Evolutionary conservation across 2,329 filamentous ascomycete species (phyloP).

Genomic region (Nigrospora oryzae): DNA sequence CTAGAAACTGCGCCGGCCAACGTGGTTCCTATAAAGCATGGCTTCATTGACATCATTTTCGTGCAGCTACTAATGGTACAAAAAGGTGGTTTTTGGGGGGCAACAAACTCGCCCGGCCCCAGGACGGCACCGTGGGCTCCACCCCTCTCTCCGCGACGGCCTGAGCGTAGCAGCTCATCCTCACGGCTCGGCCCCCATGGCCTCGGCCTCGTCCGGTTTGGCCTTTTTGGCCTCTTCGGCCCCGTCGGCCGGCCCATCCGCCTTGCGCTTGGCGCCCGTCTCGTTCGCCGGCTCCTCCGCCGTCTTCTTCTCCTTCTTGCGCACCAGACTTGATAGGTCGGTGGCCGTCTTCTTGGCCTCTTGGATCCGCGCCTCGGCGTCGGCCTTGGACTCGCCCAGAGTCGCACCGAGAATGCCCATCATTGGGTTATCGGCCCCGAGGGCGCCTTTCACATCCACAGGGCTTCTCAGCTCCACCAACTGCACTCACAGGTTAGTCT

Average conservation of each 20-base stretch:
- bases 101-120: no score
- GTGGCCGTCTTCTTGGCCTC: constrained; percentile 68
- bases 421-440: constrained; percentile 39
- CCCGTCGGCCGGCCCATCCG: constrained; percentile 22
- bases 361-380: constrained; percentile 56
- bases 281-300: constrained; percentile 15
- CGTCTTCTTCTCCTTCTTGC: constrained; percentile 44
- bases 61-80: no score
- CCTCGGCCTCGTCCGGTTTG: constrained; percentile 18
- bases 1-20: no score
- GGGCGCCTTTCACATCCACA: constrained; percentile 46
- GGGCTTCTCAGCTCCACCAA: constrained; percentile 61
- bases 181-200: constrained; percentile 4
- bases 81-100: no score
- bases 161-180: background rate
- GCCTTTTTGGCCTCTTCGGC: constrained; percentile 26
- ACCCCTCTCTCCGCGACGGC: no score
- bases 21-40: no score
- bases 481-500: constrained; percentile 22
- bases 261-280: constrained; percentile 34
- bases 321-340: constrained; percentile 66
- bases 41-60: no score
- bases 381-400: constrained; percentile 51
- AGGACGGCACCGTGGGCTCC: no score
- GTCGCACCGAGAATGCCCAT: constrained; percentile 56